These are phyloP conservation scores for Melanomma pulvis-pyrius DNA, from an alignment of 495 filamentous ascomycete species.

Conservation along the genomic window DNA sequence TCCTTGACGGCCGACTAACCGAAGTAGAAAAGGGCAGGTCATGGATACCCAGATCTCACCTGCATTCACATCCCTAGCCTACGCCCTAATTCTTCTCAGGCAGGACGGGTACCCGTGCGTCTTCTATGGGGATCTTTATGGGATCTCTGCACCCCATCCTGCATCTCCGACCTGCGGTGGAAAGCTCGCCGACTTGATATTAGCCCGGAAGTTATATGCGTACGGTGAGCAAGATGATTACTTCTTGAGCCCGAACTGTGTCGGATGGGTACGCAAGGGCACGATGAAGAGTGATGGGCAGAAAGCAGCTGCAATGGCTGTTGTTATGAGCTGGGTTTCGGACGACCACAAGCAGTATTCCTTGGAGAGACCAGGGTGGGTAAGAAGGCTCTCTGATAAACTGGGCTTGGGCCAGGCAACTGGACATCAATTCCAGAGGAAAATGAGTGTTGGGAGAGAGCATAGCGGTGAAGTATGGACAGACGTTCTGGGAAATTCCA, in stretches of 20 bases:
- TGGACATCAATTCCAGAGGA: conserved; percentile 48
- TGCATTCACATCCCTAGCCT: conserved; percentile 41
- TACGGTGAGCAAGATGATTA: conserved; percentile 70
- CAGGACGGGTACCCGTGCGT: conserved; percentile 66
- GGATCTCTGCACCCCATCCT: conserved; percentile 54
- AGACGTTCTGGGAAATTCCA: conserved; percentile 59
- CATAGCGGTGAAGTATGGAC: conserved; percentile 64
- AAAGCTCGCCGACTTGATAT: conserved; percentile 58
- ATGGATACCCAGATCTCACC: conserved; percentile 37
- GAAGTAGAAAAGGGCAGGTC: conserved; percentile 35
- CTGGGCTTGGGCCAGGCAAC: conserved; percentile 47
- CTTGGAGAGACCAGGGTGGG: not conserved
- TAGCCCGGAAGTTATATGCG: conserved; percentile 67
- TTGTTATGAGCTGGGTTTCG: conserved; percentile 53
- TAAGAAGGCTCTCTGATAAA: not conserved
- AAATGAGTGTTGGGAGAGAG: conserved; percentile 63
- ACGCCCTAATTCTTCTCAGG: conserved; percentile 62
- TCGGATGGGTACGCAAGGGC: conserved; percentile 69
- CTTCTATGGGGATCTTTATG: conserved; percentile 74
- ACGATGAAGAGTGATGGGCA: conserved; percentile 50
- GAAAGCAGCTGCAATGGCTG: conserved; percentile 54
- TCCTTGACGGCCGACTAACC: not conserved
- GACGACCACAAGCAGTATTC: not conserved
- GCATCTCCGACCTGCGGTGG: conserved; percentile 60
- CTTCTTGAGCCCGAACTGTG: conserved; percentile 63